These are phyloP conservation scores for Phytophthora multivora DNA, from an alignment of 352 stramenopile species.

Conservation along the genomic window DNA sequence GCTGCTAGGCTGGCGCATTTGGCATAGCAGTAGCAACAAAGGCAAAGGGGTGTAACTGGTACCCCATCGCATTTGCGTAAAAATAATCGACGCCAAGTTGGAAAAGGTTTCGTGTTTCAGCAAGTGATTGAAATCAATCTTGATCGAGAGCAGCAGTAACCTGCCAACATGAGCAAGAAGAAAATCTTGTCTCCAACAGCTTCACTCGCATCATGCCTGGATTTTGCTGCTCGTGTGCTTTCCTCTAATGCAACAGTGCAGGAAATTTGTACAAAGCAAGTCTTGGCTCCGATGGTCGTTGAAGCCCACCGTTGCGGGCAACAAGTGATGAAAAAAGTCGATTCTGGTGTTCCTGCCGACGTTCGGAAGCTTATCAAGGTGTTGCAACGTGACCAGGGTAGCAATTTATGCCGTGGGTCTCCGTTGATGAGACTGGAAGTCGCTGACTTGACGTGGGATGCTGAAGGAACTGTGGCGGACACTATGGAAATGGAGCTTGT, in stretches of 20 bases:
- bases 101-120: slow-evolving; percentile 5
- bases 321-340: slow-evolving; percentile 26
- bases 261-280: slow-evolving; percentile 53
- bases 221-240: slow-evolving; percentile 49
- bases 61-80: slow-evolving; percentile 21
- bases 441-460: slow-evolving; percentile 67
- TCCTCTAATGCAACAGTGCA: slow-evolving; percentile 12
- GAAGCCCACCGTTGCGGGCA: slow-evolving; percentile 62
- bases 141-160: neutral
- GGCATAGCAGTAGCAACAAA: slow-evolving; percentile 4
- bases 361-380: slow-evolving; percentile 33
- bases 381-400: slow-evolving; percentile 17
- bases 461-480: slow-evolving; percentile 43
- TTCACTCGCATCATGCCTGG: slow-evolving; percentile 50
- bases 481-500: slow-evolving; percentile 67
- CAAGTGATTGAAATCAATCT: neutral
- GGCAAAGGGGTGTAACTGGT: slow-evolving; percentile 3
- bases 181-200: slow-evolving; percentile 28
- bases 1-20: slow-evolving; percentile 17
- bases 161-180: slow-evolving; percentile 35
- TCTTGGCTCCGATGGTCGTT: slow-evolving; percentile 55
- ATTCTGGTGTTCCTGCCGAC: slow-evolving; percentile 2
- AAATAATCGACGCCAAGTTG: slow-evolving; percentile 28
- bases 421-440: slow-evolving; percentile 32
- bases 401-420: slow-evolving; percentile 6